Evolutionary conservation across 2,329 filamentous ascomycete genomes (phyloP).

Genomic region (Aspergillus fumigatus): DNA sequence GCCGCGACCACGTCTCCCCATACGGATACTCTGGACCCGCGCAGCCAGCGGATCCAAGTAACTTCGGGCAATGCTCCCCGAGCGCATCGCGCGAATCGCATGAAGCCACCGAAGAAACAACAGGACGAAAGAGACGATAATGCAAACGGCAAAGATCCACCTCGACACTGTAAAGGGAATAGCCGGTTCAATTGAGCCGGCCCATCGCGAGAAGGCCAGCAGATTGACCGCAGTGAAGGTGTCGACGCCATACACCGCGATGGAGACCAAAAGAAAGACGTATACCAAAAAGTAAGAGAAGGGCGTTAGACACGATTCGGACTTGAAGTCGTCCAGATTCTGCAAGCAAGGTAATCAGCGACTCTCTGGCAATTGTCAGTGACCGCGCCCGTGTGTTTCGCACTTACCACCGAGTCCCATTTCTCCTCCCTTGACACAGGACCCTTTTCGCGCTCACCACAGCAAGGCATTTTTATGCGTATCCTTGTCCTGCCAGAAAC

Average conservation of each 20-base stretch:
- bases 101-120: constrained; percentile 74
- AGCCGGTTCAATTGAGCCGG: constrained; percentile 71
- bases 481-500: constrained; percentile 26
- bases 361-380: not conserved
- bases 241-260: constrained; percentile 84
- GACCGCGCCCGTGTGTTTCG: not conserved
- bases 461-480: constrained; percentile 58
- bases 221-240: constrained; percentile 91
- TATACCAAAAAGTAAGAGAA: constrained; percentile 84
- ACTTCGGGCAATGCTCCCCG: constrained; percentile 82
- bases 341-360: constrained; percentile 20
- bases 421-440: constrained; percentile 77
- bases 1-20: constrained; percentile 65
- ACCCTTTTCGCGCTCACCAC: constrained; percentile 56
- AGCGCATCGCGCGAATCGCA: constrained; percentile 73
- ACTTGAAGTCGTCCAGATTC: constrained; percentile 72
- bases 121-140: constrained; percentile 83
- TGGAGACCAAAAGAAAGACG: constrained; percentile 70
- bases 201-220: constrained; percentile 84
- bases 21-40: constrained; percentile 75
- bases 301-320: constrained; percentile 68
- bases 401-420: constrained; percentile 85
- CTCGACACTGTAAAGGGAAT: constrained; percentile 76
- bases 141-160: constrained; percentile 93
- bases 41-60: constrained; percentile 87